Evolutionary conservation across 2,329 filamentous ascomycete species (phyloP), one percentile per base, ranked within the genome.

Genomic region (Venturia asperata): DNA sequence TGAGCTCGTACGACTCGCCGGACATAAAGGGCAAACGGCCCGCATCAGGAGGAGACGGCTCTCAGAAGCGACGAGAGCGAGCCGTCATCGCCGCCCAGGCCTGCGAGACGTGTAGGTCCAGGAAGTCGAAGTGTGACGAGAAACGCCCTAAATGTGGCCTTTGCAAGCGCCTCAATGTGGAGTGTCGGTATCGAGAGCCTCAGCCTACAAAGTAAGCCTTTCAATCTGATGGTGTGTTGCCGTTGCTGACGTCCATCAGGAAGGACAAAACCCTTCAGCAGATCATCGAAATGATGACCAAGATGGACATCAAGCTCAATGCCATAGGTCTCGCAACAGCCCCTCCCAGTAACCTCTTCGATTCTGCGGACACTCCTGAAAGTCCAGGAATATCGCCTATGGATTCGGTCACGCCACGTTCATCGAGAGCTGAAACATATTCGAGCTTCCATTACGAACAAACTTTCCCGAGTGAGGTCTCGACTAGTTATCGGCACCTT

Each of bases 111-210:
- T 86, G 84, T 72, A 80, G 83, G 61, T 75, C 73, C 62, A 82
- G 85, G 68, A 88, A 87, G 74, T 84, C 86, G 69, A 85, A 82
- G 76, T 88, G 85, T 74, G 84, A 87, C 71, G 85, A 87, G 72
- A 77, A 80, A 70, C 77, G 84, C 65, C 85, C 85, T 21, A 85
- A 83, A 73, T 88, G 85, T 71, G 77, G 82, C 65, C 81, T 83
- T 19, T 88, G 85, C 72, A 76, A 80, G 66, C 80, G 81, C 67
- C 80, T 85, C 70, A 80, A 82, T 70, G 78, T 85, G 67, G 81
- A 83, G 47, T 88, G 85, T 72, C 78, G 79, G 67, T 87, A 87
- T 71, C 77, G 83, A 69, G 83, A 85, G 68, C 82, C 83, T 34
- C 80, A 82, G 69, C 83, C 84, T 43, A 87, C 85, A 64, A 61